Conservation (phyloP, 495 filamentous ascomycete genomes). For the Neurospora sp. region DNA sequence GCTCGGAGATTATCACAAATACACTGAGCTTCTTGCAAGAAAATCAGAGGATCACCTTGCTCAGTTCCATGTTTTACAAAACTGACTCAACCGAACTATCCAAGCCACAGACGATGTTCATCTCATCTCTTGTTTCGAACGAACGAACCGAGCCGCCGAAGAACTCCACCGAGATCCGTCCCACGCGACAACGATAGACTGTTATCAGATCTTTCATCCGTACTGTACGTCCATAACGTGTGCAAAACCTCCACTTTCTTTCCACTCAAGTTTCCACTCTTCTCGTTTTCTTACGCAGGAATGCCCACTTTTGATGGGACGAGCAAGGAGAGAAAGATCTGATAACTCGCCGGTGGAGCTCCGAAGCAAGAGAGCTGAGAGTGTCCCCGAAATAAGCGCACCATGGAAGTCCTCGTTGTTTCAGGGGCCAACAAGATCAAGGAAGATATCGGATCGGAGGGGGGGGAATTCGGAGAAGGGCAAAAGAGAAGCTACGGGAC, state of each 20-base stretch:
- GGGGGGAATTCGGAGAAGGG: background rate
- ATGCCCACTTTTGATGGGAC: background rate
- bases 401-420: background rate
- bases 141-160: background rate
- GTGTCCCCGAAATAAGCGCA: background rate
- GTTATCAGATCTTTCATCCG: background rate
- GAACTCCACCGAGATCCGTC: background rate
- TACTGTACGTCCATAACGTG: background rate
- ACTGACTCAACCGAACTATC: background rate
- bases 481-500: too few species aligned
- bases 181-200: background rate
- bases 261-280: background rate
- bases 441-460: background rate
- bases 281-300: constrained; percentile 1
- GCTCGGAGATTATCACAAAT: background rate
- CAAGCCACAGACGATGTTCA: background rate
- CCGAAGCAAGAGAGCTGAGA: background rate
- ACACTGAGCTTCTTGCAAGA: background rate
- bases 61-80: background rate
- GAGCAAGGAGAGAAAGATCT: background rate
- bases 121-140: background rate
- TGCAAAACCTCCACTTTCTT: background rate
- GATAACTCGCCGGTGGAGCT: background rate
- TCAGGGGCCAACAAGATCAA: background rate
- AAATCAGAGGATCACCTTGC: background rate